These are phyloP conservation scores for Cyberlindnera maritima DNA, from an alignment of 805 yeast species.

Conservation along the genomic window DNA sequence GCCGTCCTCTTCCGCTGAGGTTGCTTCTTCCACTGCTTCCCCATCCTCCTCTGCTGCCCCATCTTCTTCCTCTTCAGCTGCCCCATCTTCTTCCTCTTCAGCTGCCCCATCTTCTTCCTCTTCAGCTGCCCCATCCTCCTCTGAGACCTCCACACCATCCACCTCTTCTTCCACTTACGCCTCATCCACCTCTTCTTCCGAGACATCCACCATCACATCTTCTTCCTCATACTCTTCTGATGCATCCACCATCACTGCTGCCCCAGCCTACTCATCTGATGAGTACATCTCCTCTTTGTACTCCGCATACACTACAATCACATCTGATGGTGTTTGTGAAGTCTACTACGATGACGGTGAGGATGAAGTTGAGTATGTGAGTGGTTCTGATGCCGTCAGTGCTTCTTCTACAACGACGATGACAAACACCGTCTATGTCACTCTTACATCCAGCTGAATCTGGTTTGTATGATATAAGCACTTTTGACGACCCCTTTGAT, in stretches of 20 bases:
- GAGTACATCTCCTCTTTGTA: constrained; percentile 5
- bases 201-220: constrained; percentile 6
- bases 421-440: constrained; percentile 23
- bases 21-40: neutral
- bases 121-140: neutral
- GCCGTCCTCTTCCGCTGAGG: constrained; percentile 7
- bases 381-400: constrained; percentile 28
- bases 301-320: constrained; percentile 23
- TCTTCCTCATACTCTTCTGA: constrained; percentile 9
- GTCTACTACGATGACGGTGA: constrained; percentile 27
- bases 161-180: constrained; percentile 3
- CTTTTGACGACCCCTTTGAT: neutral
- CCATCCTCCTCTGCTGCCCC: neutral
- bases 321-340: constrained; percentile 27
- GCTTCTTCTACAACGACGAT: constrained; percentile 29
- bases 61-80: neutral
- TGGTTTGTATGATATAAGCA: neutral
- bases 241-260: constrained; percentile 17
- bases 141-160: neutral
- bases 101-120: constrained; percentile 2
- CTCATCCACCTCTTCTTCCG: constrained; percentile 1
- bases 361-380: constrained; percentile 23
- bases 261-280: constrained; percentile 7
- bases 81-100: constrained; percentile 2
- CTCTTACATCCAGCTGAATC: constrained; percentile 14